These are phyloP conservation scores for Paracorniculantispora psalliotae DNA, from an alignment of 2,329 filamentous ascomycete genomes.

Conservation along the genomic window DNA sequence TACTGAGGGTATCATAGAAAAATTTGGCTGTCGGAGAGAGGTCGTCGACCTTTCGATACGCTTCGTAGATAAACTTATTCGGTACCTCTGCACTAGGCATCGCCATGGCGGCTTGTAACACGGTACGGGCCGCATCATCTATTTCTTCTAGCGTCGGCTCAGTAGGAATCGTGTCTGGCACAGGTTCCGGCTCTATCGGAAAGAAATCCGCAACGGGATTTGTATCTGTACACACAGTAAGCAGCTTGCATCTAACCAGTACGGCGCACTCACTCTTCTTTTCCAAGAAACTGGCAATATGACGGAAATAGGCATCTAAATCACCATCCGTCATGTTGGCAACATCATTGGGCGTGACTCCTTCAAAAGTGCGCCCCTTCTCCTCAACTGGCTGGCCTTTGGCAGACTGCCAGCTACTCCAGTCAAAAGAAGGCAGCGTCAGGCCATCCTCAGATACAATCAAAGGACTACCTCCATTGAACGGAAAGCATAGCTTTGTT, in stretches of 20 bases:
- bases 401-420: conserved; percentile 61
- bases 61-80: conserved; percentile 22
- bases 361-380: conserved; percentile 35
- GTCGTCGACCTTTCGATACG: conserved; percentile 27
- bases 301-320: conserved; percentile 60
- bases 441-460: not conserved
- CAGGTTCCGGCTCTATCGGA: conserved; percentile 23
- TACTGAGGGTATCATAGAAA: conserved; percentile 32
- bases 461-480: conserved; percentile 46
- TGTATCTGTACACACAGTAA: conserved; percentile 19
- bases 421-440: conserved; percentile 51
- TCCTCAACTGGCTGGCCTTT: conserved; percentile 31
- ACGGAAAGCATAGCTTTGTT: conserved; percentile 74
- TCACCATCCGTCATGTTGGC: conserved; percentile 55
- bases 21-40: conserved; percentile 26
- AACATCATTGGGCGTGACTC: conserved; percentile 58
- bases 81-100: not conserved
- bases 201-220: conserved; percentile 32
- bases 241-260: not conserved
- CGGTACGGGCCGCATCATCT: conserved; percentile 18
- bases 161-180: conserved; percentile 14
- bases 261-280: conserved; percentile 25
- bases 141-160: conserved; percentile 24
- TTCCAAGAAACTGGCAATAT: conserved; percentile 29
- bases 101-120: conserved; percentile 19